phyloP scores from a whole-genome alignment of 2,329 filamentous ascomycete species.

The Fusarium nygamai region DNA sequence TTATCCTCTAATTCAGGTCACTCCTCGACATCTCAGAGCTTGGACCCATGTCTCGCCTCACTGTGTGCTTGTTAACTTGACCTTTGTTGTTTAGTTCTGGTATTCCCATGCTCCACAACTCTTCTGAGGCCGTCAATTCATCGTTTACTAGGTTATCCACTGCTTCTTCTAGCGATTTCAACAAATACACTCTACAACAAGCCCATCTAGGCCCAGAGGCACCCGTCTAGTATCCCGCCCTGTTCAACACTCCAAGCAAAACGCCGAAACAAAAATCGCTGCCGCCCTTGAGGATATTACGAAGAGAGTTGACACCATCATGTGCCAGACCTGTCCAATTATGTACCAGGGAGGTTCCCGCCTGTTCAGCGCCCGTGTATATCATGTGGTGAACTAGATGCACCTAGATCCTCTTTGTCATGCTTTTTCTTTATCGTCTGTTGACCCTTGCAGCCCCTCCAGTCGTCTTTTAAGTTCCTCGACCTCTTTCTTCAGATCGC shows the following conservation, averaged over 20 bases:
- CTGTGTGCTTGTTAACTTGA: constrained; percentile 5
- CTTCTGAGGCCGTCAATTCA: background rate
- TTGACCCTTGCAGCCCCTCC: constrained; percentile 39
- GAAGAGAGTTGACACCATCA: constrained; percentile 2
- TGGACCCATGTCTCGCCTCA: constrained; percentile 5
- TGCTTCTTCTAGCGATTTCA: background rate
- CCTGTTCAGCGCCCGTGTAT: background rate
- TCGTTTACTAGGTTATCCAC: constrained; percentile 6
- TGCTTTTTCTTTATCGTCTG: constrained; percentile 12
- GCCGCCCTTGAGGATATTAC: constrained; percentile 20
- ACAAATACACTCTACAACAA: constrained; percentile 18
- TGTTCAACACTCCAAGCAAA: constrained; percentile 21
- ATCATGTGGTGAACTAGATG: background rate
- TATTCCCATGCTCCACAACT: constrained; percentile 27
- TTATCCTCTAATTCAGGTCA: background rate
- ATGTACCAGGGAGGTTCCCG: background rate
- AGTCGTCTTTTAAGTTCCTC: constrained; percentile 47
- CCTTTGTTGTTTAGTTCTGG: constrained; percentile 20
- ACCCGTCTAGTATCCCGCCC: constrained; percentile 30
- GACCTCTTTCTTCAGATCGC: constrained; percentile 72
- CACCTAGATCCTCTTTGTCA: constrained; percentile 9
- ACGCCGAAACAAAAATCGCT: constrained; percentile 30
- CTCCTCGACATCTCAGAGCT: background rate
- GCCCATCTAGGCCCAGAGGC: constrained; percentile 8
- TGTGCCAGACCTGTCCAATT: constrained; percentile 27